Percentiles rank a stretch among this genome's conserved stretches.
Conservation (phyloP, 75 land plant species). For the Ceratopteris richardii region DNA sequence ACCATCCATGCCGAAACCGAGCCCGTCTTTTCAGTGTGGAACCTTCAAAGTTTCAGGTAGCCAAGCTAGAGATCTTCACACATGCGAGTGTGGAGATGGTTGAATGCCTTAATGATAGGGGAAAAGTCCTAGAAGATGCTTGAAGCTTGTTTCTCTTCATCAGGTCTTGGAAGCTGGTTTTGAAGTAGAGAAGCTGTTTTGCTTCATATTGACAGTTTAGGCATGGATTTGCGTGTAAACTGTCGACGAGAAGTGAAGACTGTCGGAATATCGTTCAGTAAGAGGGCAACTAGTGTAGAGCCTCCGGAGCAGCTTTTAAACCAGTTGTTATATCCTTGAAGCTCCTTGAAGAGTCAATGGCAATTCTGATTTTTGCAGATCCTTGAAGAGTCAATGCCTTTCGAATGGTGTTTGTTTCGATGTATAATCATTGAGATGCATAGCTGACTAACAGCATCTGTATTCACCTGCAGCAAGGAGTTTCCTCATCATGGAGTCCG, state of each 20-base stretch:
- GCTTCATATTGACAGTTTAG: not conserved
- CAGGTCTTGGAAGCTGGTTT: not conserved
- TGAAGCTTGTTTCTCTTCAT: not conserved
- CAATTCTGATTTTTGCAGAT: too few species aligned
- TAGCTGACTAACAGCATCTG: too few species aligned
- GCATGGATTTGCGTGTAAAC: not conserved
- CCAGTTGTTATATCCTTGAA: not conserved
- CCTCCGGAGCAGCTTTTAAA: conserved; percentile 1
- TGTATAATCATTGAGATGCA: too few species aligned
- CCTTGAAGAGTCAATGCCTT: too few species aligned
- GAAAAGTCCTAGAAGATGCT: conserved; percentile 5
- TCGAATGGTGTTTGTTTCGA: too few species aligned
- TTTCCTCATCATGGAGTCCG: too few species aligned
- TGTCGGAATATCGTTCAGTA: not conserved
- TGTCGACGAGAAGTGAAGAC: not conserved
- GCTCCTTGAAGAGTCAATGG: not conserved
- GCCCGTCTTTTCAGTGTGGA: not conserved
- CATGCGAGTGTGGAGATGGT: not conserved
- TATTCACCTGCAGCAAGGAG: too few species aligned
- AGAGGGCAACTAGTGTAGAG: conserved; percentile 4
- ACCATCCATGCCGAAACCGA: too few species aligned
- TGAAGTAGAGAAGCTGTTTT: conserved; percentile 2
- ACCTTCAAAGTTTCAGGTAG: not conserved
- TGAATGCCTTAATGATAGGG: not conserved
- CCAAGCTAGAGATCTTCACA: not conserved